Evolutionary conservation across 257 asterid genomes (phyloP).

Genomic region (Fraxinus quadrangulata): DNA sequence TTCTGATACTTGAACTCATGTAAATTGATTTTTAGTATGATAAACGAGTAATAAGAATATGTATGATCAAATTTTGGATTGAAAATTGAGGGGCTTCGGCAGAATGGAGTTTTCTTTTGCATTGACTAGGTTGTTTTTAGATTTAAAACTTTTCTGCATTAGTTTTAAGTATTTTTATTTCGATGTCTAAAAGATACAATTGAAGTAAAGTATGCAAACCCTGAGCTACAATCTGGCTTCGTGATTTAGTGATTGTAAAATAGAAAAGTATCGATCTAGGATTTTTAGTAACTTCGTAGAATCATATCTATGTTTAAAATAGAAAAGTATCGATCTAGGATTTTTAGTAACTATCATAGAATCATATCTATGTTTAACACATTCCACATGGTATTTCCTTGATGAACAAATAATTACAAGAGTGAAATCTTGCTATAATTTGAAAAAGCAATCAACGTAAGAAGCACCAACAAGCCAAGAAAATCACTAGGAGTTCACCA

Average conservation of each 20-base stretch:
- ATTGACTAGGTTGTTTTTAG: background rate
- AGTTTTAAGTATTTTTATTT: background rate
- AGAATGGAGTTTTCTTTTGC: background rate
- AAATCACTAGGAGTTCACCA: background rate
- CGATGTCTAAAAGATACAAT: background rate
- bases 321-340: background rate
- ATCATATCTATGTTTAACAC: background rate
- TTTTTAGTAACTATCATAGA: background rate
- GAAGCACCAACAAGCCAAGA: background rate
- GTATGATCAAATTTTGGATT: constrained; percentile 22
- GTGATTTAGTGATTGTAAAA: background rate
- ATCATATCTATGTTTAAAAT: background rate
- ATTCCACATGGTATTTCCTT: background rate
- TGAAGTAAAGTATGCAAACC: background rate
- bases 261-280: background rate
- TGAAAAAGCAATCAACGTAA: background rate
- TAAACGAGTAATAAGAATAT: constrained; percentile 4
- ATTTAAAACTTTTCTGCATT: background rate
- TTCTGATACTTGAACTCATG: background rate
- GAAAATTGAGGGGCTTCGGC: background rate
- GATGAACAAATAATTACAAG: background rate
- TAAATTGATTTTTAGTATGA: background rate
- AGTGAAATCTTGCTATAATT: background rate
- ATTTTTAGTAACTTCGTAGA: background rate
- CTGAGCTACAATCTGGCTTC: constrained; percentile 2